These are phyloP conservation scores for Microdochium trichocladiopsis DNA, from an alignment of 2,329 filamentous ascomycete species.

Conservation along the genomic window DNA sequence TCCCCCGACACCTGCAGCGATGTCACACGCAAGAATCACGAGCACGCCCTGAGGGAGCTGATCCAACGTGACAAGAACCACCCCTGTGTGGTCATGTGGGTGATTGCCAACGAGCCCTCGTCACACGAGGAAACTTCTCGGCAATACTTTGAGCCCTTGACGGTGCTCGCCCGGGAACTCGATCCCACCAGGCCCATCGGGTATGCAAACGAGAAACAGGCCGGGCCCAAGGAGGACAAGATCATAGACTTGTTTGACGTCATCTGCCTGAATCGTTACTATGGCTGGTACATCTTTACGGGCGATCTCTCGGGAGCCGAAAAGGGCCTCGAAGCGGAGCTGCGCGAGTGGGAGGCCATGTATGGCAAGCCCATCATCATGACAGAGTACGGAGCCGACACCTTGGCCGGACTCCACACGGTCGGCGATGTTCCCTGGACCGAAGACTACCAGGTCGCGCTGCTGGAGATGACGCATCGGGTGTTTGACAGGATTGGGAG, in stretches of 20 bases:
- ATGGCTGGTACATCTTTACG: conserved; percentile 17
- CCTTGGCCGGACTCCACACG: conserved; percentile 17
- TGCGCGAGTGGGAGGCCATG: conserved; percentile 5
- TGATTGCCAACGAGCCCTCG: conserved; percentile 15
- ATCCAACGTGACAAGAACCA: conserved; percentile 18
- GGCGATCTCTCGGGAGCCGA: conserved; percentile 14
- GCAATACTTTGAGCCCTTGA: conserved; percentile 17
- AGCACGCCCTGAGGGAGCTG: conserved; percentile 14
- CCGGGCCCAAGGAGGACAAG: conserved; percentile 7
- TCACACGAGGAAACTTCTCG: conserved; percentile 10
- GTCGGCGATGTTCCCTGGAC: conserved; percentile 15
- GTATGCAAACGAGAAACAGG: conserved; percentile 13
- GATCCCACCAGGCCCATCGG: conserved; percentile 16
- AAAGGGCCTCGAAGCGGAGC: conserved; percentile 11
- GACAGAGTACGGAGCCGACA: conserved; percentile 20
- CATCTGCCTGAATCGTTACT: conserved; percentile 19
- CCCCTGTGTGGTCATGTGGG: conserved; percentile 17
- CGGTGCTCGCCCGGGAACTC: conserved; percentile 11
- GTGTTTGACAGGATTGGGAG: conserved; percentile 18
- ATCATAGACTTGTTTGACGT: conserved; percentile 19
- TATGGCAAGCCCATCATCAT: conserved; percentile 20
- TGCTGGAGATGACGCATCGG: conserved; percentile 19
- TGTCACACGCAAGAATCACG: conserved; percentile 9
- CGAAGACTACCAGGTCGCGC: conserved; percentile 17
- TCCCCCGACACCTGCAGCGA: conserved; percentile 10